Conservation (phyloP, 164 flowering plant genomes). For the Magnolia changhungtana region DNA sequence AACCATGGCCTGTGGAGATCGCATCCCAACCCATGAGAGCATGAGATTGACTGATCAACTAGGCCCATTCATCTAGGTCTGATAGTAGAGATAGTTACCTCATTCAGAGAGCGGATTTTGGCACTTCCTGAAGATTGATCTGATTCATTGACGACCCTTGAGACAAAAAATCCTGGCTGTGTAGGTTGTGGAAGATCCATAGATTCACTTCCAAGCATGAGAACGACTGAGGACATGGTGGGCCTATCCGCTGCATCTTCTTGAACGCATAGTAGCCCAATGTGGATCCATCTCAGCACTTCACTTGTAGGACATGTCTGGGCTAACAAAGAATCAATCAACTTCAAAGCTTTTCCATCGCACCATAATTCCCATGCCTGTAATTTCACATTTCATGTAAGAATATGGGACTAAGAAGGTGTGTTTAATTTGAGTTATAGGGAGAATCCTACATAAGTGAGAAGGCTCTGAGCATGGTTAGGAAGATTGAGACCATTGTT, state of each 20-base stretch:
- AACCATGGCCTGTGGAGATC: too few species aligned
- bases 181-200: slow-evolving; percentile 21
- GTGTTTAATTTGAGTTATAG: neutral
- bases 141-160: neutral
- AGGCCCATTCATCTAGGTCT: neutral
- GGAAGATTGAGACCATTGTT: neutral
- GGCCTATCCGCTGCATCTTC: slow-evolving; percentile 13
- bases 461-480: neutral
- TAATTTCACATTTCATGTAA: slow-evolving; percentile 17
- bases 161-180: slow-evolving; percentile 18
- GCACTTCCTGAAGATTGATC: neutral
- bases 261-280: slow-evolving; percentile 18
- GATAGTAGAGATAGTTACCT: neutral
- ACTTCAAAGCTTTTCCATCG: slow-evolving; percentile 6
- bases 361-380: slow-evolving; percentile 21
- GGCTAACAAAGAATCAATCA: slow-evolving; percentile 6
- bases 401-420: neutral
- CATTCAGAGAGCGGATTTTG: neutral
- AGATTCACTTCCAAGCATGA: slow-evolving; percentile 8
- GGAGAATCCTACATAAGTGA: neutral
- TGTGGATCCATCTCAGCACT: slow-evolving; percentile 14
- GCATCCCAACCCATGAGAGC: too few species aligned
- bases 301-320: neutral
- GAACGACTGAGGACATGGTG: slow-evolving; percentile 3
- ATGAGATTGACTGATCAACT: too few species aligned